A percentile compares a stretch with the other conserved stretches of the same genome.
Conservation (phyloP, 1,284 basidiomycete species). For the Clitocybe nebularis region DNA sequence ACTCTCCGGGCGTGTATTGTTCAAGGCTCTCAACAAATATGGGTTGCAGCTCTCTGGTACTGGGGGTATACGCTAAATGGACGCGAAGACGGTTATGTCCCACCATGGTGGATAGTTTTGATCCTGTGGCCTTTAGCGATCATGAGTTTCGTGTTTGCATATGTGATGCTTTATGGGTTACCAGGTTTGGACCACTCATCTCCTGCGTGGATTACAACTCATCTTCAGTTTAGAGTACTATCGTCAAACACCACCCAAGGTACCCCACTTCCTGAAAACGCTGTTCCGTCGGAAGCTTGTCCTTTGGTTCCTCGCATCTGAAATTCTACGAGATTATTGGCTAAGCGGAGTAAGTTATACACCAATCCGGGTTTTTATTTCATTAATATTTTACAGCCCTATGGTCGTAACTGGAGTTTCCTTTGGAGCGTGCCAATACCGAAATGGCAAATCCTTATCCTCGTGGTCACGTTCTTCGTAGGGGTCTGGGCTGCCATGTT, state of each 20-base stretch:
- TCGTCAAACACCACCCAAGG: conserved; percentile 86
- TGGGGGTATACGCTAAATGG: conserved; percentile 83
- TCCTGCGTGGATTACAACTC: neutral
- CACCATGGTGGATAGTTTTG: conserved; percentile 82
- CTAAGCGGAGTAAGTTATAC: conserved; percentile 69
- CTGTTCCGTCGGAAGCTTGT: conserved; percentile 87
- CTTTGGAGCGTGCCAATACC: conserved; percentile 83
- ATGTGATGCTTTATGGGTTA: conserved; percentile 79
- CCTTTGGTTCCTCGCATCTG: conserved; percentile 89
- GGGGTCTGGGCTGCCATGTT: conserved; percentile 79
- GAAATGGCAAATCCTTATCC: conserved; percentile 77
- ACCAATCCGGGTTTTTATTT: conserved; percentile 10
- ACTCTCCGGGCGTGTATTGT: conserved; percentile 85
- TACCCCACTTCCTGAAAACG: conserved; percentile 86
- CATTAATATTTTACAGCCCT: conserved; percentile 48
- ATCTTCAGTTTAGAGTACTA: conserved; percentile 60
- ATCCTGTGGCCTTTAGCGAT: conserved; percentile 81
- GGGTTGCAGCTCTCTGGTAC: conserved; percentile 92
- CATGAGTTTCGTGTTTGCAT: conserved; percentile 73
- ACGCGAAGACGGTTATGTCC: conserved; percentile 39
- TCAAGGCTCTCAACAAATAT: conserved; percentile 89
- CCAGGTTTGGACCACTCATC: conserved; percentile 54
- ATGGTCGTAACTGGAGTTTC: conserved; percentile 92
- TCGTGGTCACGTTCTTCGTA: conserved; percentile 82
- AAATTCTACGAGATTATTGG: conserved; percentile 90